Evolutionary conservation across 2,329 filamentous ascomycete genomes (phyloP), one percentile per base, ranked within the genome.

Genomic region (Chaetomium olivaceum): DNA sequence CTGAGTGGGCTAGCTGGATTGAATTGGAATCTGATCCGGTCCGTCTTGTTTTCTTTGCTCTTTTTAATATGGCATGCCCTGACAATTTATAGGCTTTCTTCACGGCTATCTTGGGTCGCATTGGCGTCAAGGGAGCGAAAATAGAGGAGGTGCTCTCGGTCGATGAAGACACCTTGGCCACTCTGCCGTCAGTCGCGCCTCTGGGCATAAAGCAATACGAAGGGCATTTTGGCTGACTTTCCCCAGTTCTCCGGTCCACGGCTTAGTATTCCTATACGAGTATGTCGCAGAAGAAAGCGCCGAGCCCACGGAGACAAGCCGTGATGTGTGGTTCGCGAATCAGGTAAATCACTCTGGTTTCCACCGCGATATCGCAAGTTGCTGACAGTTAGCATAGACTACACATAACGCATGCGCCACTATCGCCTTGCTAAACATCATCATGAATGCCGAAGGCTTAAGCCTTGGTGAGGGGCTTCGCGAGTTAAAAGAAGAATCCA

Each of bases 11-110:
- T 58, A 89, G 90, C 27, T 94, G 90, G 87, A 85, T 89, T 65
- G 93, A 97, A 74, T 84, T 98, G 58, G 93, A 97, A 77, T 96
- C 92, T 7, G 93, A 97, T 68, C 93, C 93, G 8, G 92, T 92
- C 77, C 78, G 85, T 74, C 50, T 5, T 3, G 31, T 16, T 46
- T 2, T 25, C 14, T 46, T 31, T 11, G 6, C 2, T 19, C 14
- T 54, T 19, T 23, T 4, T 7, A 9, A 5, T 11, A 5, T 11
- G 11, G 1, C 25, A 56, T 4, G 6, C 16, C 12, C 19, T 57
- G 16, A 36, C 33, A 31, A 33, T 23, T 5, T 21, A 3, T 31
- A 93, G 91, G 89, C 87, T 31, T 89, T 93, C 72, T 97, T 98
- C 81, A 95, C 93, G 72, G 87, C 88, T 48, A 94, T 98, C 76